These are phyloP conservation scores for Ophidiomyces ophidiicola DNA, from an alignment of 2,329 filamentous ascomycete genomes.

Conservation along the genomic window DNA sequence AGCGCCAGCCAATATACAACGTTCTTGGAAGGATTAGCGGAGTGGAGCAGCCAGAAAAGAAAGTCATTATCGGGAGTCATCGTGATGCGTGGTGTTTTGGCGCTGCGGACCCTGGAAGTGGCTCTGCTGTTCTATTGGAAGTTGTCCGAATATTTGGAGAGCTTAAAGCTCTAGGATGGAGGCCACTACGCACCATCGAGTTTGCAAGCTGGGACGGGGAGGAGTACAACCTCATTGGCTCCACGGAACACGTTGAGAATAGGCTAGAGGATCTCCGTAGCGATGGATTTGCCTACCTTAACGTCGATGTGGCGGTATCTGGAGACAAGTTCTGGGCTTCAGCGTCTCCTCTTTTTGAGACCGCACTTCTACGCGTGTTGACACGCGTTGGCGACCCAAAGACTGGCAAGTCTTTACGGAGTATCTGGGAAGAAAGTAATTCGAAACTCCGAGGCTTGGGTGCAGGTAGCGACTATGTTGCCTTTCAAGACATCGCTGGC, in stretches of 20 bases:
- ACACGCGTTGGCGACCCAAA: slow-evolving; percentile 61
- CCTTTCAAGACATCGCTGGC: slow-evolving; percentile 85
- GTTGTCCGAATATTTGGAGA: slow-evolving; percentile 74
- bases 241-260: slow-evolving; percentile 87
- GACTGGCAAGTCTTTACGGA: slow-evolving; percentile 57
- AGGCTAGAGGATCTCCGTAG: slow-evolving; percentile 59
- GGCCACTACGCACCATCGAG: slow-evolving; percentile 83
- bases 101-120: slow-evolving; percentile 71
- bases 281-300: slow-evolving; percentile 76
- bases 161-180: slow-evolving; percentile 66
- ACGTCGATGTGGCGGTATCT: slow-evolving; percentile 71
- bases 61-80: slow-evolving; percentile 82
- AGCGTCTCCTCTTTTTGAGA: slow-evolving; percentile 68
- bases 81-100: slow-evolving; percentile 89
- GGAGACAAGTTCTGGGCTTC: slow-evolving; percentile 64
- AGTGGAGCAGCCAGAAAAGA: slow-evolving; percentile 71
- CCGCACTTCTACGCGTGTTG: slow-evolving; percentile 59
- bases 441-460: slow-evolving; percentile 56
- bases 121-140: slow-evolving; percentile 84
- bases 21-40: slow-evolving; percentile 73
- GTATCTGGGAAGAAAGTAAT: slow-evolving; percentile 58
- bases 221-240: slow-evolving; percentile 87
- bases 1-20: slow-evolving; percentile 81
- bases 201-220: slow-evolving; percentile 95
- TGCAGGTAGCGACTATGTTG: slow-evolving; percentile 68